These are phyloP conservation scores for Pleomassaria siparia DNA, from an alignment of 2,329 filamentous ascomycete genomes.

Conservation along the genomic window DNA sequence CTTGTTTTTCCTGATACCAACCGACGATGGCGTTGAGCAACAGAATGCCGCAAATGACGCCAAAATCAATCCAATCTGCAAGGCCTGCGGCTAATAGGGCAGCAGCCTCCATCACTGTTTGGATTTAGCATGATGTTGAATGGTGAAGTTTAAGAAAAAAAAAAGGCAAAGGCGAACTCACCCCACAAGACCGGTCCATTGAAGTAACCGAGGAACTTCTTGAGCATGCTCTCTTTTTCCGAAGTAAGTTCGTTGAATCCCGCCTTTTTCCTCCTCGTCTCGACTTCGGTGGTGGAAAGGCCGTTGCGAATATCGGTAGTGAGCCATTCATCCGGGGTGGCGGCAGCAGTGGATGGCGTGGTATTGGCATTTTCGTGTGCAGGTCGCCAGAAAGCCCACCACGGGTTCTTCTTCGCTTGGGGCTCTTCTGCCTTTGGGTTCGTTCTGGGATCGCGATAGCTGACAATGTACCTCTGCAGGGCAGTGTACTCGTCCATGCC, in stretches of 20 bases:
- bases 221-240: slow-evolving; percentile 74
- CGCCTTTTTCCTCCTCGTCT: slow-evolving; percentile 64
- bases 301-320: slow-evolving; percentile 67
- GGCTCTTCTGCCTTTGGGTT: slow-evolving; percentile 43
- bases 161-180: no score
- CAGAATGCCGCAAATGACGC: slow-evolving; percentile 76
- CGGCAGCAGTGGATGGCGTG: slow-evolving; percentile 37
- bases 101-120: slow-evolving; percentile 77
- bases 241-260: slow-evolving; percentile 73
- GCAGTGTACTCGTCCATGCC: slow-evolving; percentile 65
- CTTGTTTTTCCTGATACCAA: slow-evolving; percentile 82
- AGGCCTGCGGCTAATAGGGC: slow-evolving; percentile 73
- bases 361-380: slow-evolving; percentile 35
- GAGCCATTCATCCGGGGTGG: slow-evolving; percentile 64
- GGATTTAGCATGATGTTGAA: no score
- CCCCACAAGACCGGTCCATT: slow-evolving; percentile 75
- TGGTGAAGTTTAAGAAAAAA: no score
- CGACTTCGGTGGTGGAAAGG: slow-evolving; percentile 61
- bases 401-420: slow-evolving; percentile 54
- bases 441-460: slow-evolving; percentile 63
- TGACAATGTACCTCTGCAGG: slow-evolving; percentile 68
- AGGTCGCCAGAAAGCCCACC: slow-evolving; percentile 61
- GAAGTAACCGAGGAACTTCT: slow-evolving; percentile 77
- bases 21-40: slow-evolving; percentile 74
- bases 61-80: slow-evolving; percentile 74